Conservation (phyloP, 208 protist species). For the Wallacemonas sp. region DNA sequence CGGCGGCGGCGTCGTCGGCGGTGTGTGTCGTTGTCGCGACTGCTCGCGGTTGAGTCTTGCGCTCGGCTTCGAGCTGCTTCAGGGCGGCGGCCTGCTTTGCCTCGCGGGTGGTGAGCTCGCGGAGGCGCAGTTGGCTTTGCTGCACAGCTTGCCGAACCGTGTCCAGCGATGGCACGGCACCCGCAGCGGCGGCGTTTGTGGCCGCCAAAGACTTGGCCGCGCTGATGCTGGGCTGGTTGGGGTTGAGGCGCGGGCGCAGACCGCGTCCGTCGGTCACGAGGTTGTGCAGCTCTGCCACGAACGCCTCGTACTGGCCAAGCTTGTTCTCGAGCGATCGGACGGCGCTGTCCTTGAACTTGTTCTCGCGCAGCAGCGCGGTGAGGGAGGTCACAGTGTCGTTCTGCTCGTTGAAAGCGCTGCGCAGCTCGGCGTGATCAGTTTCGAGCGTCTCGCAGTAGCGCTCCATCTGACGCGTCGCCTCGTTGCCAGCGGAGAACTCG, state of each 20-base stretch:
- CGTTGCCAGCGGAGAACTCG: neutral
- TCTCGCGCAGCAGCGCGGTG: slow-evolving; percentile 30
- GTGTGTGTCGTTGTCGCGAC: too few relatives aligned
- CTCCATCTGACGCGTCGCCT: slow-evolving; percentile 33
- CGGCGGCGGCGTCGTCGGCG: too few relatives aligned
- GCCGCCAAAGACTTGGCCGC: neutral
- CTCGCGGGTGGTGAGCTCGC: slow-evolving; percentile 19
- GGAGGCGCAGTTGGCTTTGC: slow-evolving; percentile 28
- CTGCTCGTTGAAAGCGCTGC: slow-evolving; percentile 29
- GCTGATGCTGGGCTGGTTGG: neutral
- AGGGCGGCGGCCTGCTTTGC: slow-evolving; percentile 25
- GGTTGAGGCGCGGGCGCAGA: slow-evolving; percentile 20
- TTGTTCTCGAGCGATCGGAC: slow-evolving; percentile 27
- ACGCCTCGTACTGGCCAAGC: slow-evolving; percentile 25
- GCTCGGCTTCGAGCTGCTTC: slow-evolving; percentile 30
- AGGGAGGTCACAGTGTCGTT: slow-evolving; percentile 24
- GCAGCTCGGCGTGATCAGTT: slow-evolving; percentile 35
- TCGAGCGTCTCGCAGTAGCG: slow-evolving; percentile 42
- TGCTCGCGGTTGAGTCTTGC: too few relatives aligned
- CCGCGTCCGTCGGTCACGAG: slow-evolving; percentile 19
- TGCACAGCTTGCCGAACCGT: slow-evolving; percentile 43
- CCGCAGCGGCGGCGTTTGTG: neutral
- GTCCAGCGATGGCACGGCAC: slow-evolving; percentile 25
- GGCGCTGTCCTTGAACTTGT: slow-evolving; percentile 30
- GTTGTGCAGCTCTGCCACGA: slow-evolving; percentile 34